Conservation (phyloP, 169 alveolate species). For the Plasmodium chabaudi region DNA sequence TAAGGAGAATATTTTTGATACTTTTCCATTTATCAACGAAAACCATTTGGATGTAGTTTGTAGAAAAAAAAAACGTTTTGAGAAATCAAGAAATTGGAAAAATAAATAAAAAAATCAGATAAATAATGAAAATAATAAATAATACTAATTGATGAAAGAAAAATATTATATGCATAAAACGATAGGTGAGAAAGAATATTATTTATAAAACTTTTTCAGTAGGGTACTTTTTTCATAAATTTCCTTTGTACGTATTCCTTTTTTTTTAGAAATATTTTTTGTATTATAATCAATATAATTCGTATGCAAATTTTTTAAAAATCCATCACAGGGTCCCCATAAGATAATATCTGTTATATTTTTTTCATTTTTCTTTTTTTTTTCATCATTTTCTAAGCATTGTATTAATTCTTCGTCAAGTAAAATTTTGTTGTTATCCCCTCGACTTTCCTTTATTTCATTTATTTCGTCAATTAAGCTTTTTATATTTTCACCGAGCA, state of each 20-base stretch:
- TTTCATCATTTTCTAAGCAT: conserved; percentile 1
- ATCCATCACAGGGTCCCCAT: too few relatives aligned
- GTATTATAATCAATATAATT: not conserved
- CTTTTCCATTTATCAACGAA: too few relatives aligned
- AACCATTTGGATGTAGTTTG: too few relatives aligned
- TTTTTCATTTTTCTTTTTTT: not conserved
- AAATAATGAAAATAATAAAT: too few relatives aligned
- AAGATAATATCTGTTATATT: too few relatives aligned
- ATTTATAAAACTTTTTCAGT: conserved; percentile 40
- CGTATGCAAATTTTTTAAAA: not conserved
- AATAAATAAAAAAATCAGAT: too few relatives aligned
- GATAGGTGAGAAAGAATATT: not conserved
- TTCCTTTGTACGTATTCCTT: conserved; percentile 12
- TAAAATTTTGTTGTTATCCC: conserved; percentile 1
- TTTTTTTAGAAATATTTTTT: not conserved
- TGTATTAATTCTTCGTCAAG: too few relatives aligned
- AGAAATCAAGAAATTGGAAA: too few relatives aligned
- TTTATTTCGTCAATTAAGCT: conserved; percentile 34
- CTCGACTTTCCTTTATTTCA: conserved; percentile 4
- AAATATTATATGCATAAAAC: not conserved
- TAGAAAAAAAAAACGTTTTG: too few relatives aligned
- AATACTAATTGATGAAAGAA: too few relatives aligned
- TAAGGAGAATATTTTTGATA: too few relatives aligned
- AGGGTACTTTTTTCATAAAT: conserved; percentile 30
- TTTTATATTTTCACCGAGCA: conserved; percentile 30